A percentile compares a stretch with the other conserved stretches of the same genome.
Conservation (phyloP, 2,329 filamentous ascomycete species). For the Penicillium hordei region DNA sequence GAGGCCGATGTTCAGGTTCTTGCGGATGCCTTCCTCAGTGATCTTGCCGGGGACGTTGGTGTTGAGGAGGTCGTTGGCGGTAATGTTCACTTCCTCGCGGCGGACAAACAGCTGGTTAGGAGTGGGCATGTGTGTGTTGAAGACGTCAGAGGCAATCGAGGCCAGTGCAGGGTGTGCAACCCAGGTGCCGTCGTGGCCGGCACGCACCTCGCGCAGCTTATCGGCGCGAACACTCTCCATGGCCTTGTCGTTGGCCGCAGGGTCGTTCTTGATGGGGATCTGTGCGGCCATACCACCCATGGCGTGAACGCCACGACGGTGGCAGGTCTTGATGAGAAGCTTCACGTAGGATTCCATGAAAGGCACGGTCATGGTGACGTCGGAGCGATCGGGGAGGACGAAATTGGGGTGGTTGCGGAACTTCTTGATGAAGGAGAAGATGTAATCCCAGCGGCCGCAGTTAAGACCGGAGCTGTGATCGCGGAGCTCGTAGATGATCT, state of each 20-base stretch:
- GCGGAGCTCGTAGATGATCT: constrained; percentile 98
- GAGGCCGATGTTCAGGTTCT: constrained; percentile 95
- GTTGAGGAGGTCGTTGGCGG: constrained; percentile 88
- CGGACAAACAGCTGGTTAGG: constrained; percentile 93
- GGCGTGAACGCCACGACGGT: constrained; percentile 93
- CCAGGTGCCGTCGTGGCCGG: constrained; percentile 96
- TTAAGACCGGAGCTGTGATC: constrained; percentile 96
- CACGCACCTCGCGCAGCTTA: constrained; percentile 92
- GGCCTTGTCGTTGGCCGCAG: constrained; percentile 84
- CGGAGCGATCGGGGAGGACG: constrained; percentile 84
- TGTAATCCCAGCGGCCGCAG: constrained; percentile 99
- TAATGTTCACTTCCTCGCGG: constrained; percentile 83
- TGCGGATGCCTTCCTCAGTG: constrained; percentile 91
- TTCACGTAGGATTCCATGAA: constrained; percentile 99
- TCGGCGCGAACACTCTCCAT: constrained; percentile 93
- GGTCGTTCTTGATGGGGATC: constrained; percentile 96
- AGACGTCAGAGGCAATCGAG: constrained; percentile 81
- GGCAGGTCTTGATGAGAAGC: constrained; percentile 96
- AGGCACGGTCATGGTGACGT: constrained; percentile 95
- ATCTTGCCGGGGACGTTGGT: constrained; percentile 94
- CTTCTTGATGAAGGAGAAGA: constrained; percentile 99
- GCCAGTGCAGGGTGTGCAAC: constrained; percentile 95
- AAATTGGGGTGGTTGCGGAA: constrained; percentile 95
- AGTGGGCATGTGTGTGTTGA: constrained; percentile 98
- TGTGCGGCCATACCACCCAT: constrained; percentile 99